phyloP scores from a whole-genome alignment of 163 green algal species.

The Chlamydomonas reinhardtii region DNA sequence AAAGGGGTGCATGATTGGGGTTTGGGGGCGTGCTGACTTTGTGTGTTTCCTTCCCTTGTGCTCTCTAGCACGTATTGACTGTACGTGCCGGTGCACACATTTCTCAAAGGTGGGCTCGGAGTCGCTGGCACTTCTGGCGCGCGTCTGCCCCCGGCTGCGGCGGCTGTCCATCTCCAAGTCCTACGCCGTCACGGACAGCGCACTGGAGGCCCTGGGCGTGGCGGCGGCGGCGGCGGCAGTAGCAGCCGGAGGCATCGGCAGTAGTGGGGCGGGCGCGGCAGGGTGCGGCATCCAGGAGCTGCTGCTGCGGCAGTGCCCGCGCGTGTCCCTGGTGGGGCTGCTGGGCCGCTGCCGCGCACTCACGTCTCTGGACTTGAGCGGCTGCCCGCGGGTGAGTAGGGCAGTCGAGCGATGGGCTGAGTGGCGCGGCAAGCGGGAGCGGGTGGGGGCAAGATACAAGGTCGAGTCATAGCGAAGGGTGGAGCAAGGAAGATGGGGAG shows the following conservation, averaged over 20 bases:
- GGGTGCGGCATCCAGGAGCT: conserved; percentile 1
- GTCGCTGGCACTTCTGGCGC: conserved; percentile 8
- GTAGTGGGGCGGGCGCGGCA: neutral
- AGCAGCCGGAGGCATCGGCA: no score
- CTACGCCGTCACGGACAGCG: conserved; percentile 35
- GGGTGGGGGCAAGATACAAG: no score
- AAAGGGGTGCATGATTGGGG: no score
- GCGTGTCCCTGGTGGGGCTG: neutral
- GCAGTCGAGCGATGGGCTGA: neutral
- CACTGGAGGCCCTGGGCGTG: conserved; percentile 18
- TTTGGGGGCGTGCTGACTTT: no score
- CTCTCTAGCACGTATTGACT: no score
- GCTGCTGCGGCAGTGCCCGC: conserved; percentile 28
- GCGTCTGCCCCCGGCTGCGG: conserved; percentile 14
- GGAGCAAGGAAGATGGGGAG: no score
- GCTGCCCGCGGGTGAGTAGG: conserved; percentile 22
- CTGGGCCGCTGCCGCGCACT: neutral
- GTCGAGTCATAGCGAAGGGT: no score
- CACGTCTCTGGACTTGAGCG: conserved; percentile 24
- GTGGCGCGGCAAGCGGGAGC: no score
- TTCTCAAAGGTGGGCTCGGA: conserved; percentile 23
- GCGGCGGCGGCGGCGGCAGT: neutral
- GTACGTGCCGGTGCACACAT: no score
- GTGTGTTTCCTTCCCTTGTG: no score
- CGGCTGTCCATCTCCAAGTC: conserved; percentile 37